phyloP scores from a whole-genome alignment of 345 rosid genomes.

The Erodium maritimum region DNA sequence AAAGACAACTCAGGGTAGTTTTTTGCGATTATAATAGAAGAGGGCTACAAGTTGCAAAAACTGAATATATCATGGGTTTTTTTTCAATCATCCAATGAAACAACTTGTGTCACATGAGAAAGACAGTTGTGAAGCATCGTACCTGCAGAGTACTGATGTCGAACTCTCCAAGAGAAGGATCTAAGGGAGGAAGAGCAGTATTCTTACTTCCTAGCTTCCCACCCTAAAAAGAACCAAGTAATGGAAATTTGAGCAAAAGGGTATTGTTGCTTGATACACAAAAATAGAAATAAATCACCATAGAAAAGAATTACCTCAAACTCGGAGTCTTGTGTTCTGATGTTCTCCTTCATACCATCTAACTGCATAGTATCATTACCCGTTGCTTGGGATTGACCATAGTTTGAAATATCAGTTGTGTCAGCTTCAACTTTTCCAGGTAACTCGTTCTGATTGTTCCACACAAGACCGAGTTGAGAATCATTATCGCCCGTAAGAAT shows the following conservation, averaged over 20 bases:
- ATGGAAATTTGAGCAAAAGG: background rate
- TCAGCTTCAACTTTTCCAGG: conserved; percentile 22
- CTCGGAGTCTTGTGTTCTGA: conserved; percentile 35
- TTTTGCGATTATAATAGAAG: too few relatives aligned
- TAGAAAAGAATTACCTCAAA: conserved; percentile 37
- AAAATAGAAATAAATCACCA: conserved; percentile 18
- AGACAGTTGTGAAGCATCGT: conserved; percentile 6
- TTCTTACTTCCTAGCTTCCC: conserved; percentile 38
- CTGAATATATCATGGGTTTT: too few relatives aligned
- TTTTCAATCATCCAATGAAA: too few relatives aligned
- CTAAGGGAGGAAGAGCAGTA: conserved; percentile 39
- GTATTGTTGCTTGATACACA: background rate
- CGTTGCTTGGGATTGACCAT: conserved; percentile 23
- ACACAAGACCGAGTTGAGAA: conserved; percentile 13
- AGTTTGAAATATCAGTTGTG: conserved; percentile 15
- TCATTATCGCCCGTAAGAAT: conserved; percentile 12
- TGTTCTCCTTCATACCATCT: conserved; percentile 54
- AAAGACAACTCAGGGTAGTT: too few relatives aligned
- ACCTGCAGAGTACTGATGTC: conserved; percentile 76
- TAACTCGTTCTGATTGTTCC: conserved; percentile 21
- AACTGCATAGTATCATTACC: conserved; percentile 53
- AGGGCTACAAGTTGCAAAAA: too few relatives aligned
- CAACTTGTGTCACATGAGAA: background rate
- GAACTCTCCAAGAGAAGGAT: conserved; percentile 40
- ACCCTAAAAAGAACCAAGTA: conserved; percentile 38